Evolutionary conservation across 805 yeast genomes (phyloP).

Genomic region (Metschnikowia noctiluminum): DNA sequence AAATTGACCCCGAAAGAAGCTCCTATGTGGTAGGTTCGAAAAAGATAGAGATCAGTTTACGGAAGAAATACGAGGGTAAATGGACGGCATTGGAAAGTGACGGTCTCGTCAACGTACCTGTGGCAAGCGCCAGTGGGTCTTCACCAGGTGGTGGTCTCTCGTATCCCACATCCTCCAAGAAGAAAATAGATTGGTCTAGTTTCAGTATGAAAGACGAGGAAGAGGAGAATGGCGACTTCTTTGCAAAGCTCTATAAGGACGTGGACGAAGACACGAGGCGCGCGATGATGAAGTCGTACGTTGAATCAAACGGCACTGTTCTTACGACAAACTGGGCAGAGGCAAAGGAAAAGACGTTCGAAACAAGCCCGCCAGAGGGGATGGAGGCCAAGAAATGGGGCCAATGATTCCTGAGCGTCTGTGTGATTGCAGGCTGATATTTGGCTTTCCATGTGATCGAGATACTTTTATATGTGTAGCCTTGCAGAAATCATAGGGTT

Average conservation of each 20-base stretch:
- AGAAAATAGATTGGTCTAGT: constrained; percentile 65
- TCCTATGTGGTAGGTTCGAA: constrained; percentile 57
- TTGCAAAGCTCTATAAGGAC: constrained; percentile 65
- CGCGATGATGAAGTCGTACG: constrained; percentile 95
- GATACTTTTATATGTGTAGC: too few species aligned
- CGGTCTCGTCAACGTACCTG: constrained; percentile 9
- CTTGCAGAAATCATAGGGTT: too few species aligned
- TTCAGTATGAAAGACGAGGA: constrained; percentile 45
- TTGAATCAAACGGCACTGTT: constrained; percentile 93
- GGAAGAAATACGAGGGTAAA: constrained; percentile 41
- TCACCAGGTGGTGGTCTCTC: constrained; percentile 15
- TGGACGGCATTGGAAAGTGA: constrained; percentile 55
- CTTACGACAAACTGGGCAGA: constrained; percentile 92
- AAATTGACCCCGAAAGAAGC: constrained; percentile 47
- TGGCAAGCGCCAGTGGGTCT: not conserved
- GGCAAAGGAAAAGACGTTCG: constrained; percentile 63
- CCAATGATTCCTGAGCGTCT: not conserved
- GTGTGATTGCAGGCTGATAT: not conserved
- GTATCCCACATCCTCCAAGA: constrained; percentile 66
- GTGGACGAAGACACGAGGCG: constrained; percentile 85
- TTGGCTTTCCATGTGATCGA: too few species aligned
- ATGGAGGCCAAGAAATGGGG: constrained; percentile 57
- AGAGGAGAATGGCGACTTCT: constrained; percentile 54
- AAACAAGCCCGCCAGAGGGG: constrained; percentile 73
- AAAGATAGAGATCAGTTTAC: constrained; percentile 68